Evolutionary conservation across 2,329 filamentous ascomycete genomes (phyloP).

Genomic region (Penicillium palitans): DNA sequence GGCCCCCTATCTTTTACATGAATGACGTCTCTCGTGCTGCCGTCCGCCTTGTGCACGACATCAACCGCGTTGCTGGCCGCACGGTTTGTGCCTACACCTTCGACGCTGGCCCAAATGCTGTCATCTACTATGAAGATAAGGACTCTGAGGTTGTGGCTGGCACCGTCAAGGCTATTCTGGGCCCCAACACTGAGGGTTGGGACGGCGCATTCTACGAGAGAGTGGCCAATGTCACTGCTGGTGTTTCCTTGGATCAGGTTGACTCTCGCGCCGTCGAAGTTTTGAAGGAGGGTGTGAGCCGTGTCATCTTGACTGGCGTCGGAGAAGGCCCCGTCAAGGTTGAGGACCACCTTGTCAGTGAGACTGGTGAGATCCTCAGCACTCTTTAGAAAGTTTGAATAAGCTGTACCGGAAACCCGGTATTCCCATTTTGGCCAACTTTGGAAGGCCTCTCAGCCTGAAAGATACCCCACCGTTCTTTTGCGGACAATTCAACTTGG

Average conservation of each 20-base stretch:
- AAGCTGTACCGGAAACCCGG: constrained; percentile 5
- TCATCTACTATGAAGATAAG: constrained; percentile 90
- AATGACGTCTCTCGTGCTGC: constrained; percentile 89
- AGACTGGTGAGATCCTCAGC: constrained; percentile 56
- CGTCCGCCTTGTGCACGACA: constrained; percentile 81
- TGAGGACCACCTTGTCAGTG: constrained; percentile 71
- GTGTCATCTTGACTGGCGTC: constrained; percentile 87
- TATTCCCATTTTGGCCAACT: constrained; percentile 15
- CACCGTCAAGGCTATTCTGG: constrained; percentile 73
- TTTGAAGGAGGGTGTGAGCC: constrained; percentile 76
- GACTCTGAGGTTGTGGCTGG: constrained; percentile 72
- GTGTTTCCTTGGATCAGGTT: constrained; percentile 63
- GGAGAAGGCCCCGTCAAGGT: constrained; percentile 85
- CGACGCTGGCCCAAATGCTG: constrained; percentile 94
- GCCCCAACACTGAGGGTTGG: constrained; percentile 56
- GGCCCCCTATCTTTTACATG: constrained; percentile 97
- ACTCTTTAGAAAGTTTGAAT: constrained; percentile 18
- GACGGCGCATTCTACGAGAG: constrained; percentile 59
- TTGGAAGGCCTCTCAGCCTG: constrained; percentile 9
- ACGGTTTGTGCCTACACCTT: constrained; percentile 93
- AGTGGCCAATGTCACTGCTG: constrained; percentile 51
- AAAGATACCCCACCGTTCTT: constrained; percentile 25
- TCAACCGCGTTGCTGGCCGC: constrained; percentile 78
- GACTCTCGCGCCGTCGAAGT: constrained; percentile 56
- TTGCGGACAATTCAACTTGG: constrained; percentile 14